A percentile compares a stretch with the other conserved stretches of the same genome.
phyloP scores from a whole-genome alignment of 139 green algal genomes.

The Closterium sp. region DNA sequence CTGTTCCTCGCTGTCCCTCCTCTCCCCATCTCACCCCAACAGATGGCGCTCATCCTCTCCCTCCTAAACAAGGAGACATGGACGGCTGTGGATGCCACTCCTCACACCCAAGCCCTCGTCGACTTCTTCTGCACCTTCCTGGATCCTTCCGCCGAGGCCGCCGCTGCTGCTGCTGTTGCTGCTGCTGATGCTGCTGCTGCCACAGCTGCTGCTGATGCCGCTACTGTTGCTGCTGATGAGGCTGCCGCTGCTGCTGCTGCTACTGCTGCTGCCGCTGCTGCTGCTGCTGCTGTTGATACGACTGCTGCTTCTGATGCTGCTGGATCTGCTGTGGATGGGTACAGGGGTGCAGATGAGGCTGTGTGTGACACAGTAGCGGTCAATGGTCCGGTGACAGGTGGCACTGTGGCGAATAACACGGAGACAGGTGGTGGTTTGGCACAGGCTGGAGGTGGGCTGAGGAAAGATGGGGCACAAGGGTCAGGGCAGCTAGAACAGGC shows the following conservation, averaged over 20 bases:
- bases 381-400: neutral
- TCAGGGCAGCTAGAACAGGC: neutral
- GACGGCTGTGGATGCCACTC: neutral
- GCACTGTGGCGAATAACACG: no score
- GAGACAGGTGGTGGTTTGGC: neutral
- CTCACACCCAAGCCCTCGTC: neutral
- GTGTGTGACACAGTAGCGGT: neutral
- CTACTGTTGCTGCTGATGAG: neutral
- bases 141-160: neutral
- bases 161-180: neutral
- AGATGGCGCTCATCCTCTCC: neutral
- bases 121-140: conserved; percentile 2
- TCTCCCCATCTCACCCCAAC: neutral
- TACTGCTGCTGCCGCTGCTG: neutral
- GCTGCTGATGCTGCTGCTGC: neutral
- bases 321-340: neutral
- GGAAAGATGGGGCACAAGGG: neutral
- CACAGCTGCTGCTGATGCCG: neutral
- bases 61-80: neutral
- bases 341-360: neutral
- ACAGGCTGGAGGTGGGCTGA: neutral
- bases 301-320: neutral
- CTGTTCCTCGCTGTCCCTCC: no score
- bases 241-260: neutral
- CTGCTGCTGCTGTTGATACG: neutral